phyloP scores from a whole-genome alignment of 2,329 filamentous ascomycete genomes.

The Penicillium sp. region DNA sequence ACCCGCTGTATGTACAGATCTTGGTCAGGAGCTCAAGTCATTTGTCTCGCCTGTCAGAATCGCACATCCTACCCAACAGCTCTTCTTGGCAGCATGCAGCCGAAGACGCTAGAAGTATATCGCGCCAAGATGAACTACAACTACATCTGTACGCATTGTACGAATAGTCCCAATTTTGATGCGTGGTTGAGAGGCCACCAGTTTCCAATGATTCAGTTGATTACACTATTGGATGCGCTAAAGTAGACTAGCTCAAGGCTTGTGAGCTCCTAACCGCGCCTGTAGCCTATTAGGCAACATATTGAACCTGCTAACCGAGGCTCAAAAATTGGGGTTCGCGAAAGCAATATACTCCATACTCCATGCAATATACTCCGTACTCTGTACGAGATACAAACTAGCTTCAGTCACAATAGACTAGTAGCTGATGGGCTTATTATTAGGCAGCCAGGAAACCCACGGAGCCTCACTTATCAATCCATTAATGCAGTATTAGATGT shows the following conservation, averaged over 20 bases:
- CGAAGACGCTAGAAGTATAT: neutral
- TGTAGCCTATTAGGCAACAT: constrained; percentile 9
- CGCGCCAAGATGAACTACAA: neutral
- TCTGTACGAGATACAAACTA: too few relatives aligned
- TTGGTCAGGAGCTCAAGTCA: neutral
- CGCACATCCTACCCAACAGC: neutral
- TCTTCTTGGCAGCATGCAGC: constrained; percentile 6
- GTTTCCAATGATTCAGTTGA: neutral
- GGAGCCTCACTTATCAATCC: neutral
- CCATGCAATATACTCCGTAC: too few relatives aligned
- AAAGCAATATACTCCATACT: too few relatives aligned
- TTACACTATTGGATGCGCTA: constrained; percentile 7
- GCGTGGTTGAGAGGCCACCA: too few relatives aligned
- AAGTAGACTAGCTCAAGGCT: constrained; percentile 3
- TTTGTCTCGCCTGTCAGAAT: constrained; percentile 1
- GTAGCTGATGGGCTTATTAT: neutral
- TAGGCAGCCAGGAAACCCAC: neutral
- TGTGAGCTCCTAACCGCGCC: neutral
- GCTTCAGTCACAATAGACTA: neutral
- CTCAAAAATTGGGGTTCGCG: neutral
- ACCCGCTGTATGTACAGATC: neutral
- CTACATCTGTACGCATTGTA: neutral
- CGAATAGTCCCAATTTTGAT: neutral
- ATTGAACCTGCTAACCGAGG: neutral
- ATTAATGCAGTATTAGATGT: neutral